A percentile compares a stretch with the other conserved stretches of the same genome.
phyloP scores from a whole-genome alignment of 805 yeast species.

The Wickerhamiella alocasiicola region DNA sequence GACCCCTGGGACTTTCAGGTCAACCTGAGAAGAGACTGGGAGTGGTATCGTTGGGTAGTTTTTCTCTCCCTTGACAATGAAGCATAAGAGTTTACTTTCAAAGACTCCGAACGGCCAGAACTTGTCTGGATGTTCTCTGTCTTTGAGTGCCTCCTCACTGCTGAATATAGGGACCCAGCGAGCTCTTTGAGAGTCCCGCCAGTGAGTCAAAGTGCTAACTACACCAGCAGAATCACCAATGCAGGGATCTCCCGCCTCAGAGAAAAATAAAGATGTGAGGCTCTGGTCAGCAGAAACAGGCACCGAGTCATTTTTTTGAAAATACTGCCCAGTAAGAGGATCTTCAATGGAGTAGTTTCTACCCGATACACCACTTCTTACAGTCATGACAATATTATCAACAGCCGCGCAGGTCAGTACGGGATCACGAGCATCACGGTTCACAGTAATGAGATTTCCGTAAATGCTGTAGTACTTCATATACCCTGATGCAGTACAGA shows the following conservation, averaged over 20 bases:
- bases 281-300: conserved; percentile 27
- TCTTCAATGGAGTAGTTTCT: conserved; percentile 39
- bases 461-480: conserved; percentile 55
- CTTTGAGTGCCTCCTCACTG: conserved; percentile 33
- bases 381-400: conserved; percentile 41
- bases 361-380: conserved; percentile 29
- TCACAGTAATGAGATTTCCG: conserved; percentile 58
- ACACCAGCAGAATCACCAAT: conserved; percentile 68
- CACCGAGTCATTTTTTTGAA: conserved; percentile 25
- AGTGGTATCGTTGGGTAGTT: conserved; percentile 72
- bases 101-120: conserved; percentile 83
- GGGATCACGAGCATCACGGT: conserved; percentile 51
- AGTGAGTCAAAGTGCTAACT: conserved; percentile 54
- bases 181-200: conserved; percentile 68
- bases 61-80: conserved; percentile 53
- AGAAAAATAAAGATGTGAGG: conserved; percentile 67
- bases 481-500: conserved; percentile 68
- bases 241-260: conserved; percentile 83
- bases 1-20: conserved; percentile 51
- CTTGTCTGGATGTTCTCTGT: conserved; percentile 43
- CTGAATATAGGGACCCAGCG: conserved; percentile 81
- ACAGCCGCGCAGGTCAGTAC: conserved; percentile 61
- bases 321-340: conserved; percentile 31
- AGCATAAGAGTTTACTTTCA: conserved; percentile 53
- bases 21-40: conserved; percentile 71